phyloP scores from a whole-genome alignment of 2,329 filamentous ascomycete genomes.

The Cladosporium sphaerospermum region DNA sequence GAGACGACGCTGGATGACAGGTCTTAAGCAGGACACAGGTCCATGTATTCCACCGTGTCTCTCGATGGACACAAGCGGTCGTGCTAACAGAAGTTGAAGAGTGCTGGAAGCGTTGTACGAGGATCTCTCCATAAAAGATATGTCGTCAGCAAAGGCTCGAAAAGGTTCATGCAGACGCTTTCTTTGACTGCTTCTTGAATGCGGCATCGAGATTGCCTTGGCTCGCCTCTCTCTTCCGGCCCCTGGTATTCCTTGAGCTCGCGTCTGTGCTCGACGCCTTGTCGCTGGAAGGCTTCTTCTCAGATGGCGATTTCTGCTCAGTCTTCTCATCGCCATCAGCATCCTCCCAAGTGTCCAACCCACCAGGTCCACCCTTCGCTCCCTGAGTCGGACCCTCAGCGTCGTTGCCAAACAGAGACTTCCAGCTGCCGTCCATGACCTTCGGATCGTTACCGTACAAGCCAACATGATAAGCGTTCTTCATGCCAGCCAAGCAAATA shows the following conservation, averaged over 20 bases:
- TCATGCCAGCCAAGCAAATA: conserved; percentile 62
- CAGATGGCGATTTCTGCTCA: not conserved
- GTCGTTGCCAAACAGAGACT: conserved; percentile 41
- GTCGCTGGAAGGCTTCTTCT: not conserved
- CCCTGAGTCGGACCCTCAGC: conserved; percentile 42
- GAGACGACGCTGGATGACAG: not conserved
- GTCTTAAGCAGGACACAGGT: no score
- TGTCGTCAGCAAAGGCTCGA: no score
- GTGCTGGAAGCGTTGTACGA: no score
- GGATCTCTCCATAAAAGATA: no score
- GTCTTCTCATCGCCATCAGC: conserved; percentile 19
- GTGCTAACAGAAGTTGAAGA: no score
- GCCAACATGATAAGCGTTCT: conserved; percentile 60
- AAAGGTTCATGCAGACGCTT: not conserved
- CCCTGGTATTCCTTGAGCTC: conserved; percentile 9
- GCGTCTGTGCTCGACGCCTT: not conserved
- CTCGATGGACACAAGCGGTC: no score
- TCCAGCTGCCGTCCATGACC: conserved; percentile 57
- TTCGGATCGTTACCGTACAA: conserved; percentile 58
- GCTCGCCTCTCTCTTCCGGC: conserved; percentile 28
- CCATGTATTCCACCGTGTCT: no score
- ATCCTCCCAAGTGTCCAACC: conserved; percentile 26
- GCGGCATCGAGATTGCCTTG: conserved; percentile 28
- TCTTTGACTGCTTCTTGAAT: conserved; percentile 26
- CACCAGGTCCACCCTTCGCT: conserved; percentile 33